phyloP scores from a whole-genome alignment of 805 yeast species.

The Candida caryicola region DNA sequence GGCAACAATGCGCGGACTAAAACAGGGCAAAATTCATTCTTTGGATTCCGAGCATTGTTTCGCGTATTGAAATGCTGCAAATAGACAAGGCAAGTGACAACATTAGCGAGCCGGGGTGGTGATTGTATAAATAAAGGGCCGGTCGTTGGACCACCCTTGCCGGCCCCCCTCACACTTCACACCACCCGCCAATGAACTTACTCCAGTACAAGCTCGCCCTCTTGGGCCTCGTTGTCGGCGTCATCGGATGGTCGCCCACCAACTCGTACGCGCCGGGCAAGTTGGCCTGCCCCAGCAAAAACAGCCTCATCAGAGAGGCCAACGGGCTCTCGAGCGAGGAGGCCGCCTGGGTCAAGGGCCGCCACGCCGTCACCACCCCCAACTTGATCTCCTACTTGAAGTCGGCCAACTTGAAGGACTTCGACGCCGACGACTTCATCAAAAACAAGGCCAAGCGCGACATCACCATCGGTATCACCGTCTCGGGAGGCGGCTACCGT shows the following conservation, averaged over 20 bases:
- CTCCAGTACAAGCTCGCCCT: neutral
- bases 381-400: slow-evolving; percentile 5
- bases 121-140: no score
- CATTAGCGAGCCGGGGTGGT: no score
- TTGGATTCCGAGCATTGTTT: no score
- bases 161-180: no score
- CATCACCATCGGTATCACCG: slow-evolving; percentile 32
- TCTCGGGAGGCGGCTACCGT: slow-evolving; percentile 41
- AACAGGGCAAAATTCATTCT: no score
- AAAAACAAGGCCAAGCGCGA: slow-evolving; percentile 10
- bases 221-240: neutral
- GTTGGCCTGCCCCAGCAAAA: slow-evolving; percentile 62
- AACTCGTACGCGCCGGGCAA: slow-evolving; percentile 61
- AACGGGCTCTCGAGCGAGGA: slow-evolving; percentile 5
- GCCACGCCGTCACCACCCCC: slow-evolving; percentile 8
- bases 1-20: no score
- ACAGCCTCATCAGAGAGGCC: slow-evolving; percentile 7
- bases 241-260: slow-evolving; percentile 21
- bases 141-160: no score
- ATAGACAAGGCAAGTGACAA: no score
- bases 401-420: slow-evolving; percentile 7
- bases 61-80: no score
- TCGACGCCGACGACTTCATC: slow-evolving; percentile 11
- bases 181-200: no score
- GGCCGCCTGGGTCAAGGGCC: slow-evolving; percentile 8